A percentile compares a stretch with the other conserved stretches of the same genome.
Conservation (phyloP, 2,329 filamentous ascomycete species). For the Colletotrichum lindemuthianum region DNA sequence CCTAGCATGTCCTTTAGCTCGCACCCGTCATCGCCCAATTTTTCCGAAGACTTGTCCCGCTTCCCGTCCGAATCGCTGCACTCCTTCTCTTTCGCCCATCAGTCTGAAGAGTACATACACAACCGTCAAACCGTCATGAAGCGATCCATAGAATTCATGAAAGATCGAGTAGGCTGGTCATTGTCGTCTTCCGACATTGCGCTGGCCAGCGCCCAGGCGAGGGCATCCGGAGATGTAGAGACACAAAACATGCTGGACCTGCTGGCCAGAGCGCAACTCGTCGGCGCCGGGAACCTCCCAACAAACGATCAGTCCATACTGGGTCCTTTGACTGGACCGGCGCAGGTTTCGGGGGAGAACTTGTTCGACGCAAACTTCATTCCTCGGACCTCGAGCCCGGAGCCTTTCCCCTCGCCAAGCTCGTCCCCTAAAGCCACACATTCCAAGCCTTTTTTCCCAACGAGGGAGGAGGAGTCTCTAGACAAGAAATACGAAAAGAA, state of each 20-base stretch:
- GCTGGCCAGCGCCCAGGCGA: constrained; percentile 84
- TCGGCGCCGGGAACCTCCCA: constrained; percentile 73
- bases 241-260: constrained; percentile 92
- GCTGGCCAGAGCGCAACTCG: constrained; percentile 81
- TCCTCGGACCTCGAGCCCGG: constrained; percentile 62
- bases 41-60: constrained; percentile 87
- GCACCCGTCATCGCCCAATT: constrained; percentile 77
- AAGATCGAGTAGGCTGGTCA: constrained; percentile 87
- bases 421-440: constrained; percentile 45
- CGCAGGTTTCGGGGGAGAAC: constrained; percentile 77
- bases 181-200: constrained; percentile 72
- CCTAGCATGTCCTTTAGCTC: constrained; percentile 65
- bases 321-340: constrained; percentile 82
- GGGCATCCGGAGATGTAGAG: constrained; percentile 83
- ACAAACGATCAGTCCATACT: constrained; percentile 54
- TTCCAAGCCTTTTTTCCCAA: constrained; percentile 17
- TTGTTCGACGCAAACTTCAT: constrained; percentile 87
- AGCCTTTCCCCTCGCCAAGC: constrained; percentile 51
- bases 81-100: constrained; percentile 97
- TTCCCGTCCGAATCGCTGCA: constrained; percentile 97
- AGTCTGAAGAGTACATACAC: constrained; percentile 91
- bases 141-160: constrained; percentile 95
- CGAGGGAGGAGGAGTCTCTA: constrained; percentile 26
- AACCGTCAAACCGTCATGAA: constrained; percentile 93
- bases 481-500: constrained; percentile 9